Conservation (phyloP, 805 yeast genomes). For the Metschnikowia rubicola region DNA sequence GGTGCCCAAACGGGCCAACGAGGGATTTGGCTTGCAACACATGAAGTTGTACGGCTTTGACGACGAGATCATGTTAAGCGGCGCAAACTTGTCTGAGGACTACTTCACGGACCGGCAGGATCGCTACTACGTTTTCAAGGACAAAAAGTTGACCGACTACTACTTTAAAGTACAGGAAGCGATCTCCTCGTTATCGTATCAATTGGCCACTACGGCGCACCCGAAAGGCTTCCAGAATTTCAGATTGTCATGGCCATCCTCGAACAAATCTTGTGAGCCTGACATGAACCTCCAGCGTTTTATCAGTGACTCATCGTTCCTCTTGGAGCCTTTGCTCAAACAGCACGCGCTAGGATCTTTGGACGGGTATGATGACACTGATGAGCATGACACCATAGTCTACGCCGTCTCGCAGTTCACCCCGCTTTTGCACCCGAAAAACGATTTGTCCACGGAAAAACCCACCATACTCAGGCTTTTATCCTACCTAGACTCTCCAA, state of each 20-base stretch:
- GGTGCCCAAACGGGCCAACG: conserved; percentile 83
- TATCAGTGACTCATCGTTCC: conserved; percentile 50
- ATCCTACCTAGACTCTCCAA: conserved; percentile 51
- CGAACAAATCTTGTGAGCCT: conserved; percentile 69
- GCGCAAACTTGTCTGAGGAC: conserved; percentile 89
- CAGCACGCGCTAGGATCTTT: conserved; percentile 33
- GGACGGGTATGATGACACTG: conserved; percentile 32
- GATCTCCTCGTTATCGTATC: conserved; percentile 68
- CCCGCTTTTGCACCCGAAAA: conserved; percentile 64
- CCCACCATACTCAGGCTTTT: conserved; percentile 61
- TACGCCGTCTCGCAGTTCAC: conserved; percentile 92
- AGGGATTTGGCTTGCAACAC: conserved; percentile 91
- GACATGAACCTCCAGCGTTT: conserved; percentile 49
- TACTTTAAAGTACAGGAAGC: conserved; percentile 69
- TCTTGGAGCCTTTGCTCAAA: conserved; percentile 58
- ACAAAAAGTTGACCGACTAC: conserved; percentile 59
- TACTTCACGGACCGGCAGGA: conserved; percentile 95
- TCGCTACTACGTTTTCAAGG: conserved; percentile 73
- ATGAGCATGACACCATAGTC: conserved; percentile 56
- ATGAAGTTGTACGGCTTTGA: conserved; percentile 97
- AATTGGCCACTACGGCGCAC: conserved; percentile 44
- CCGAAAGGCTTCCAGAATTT: conserved; percentile 43
- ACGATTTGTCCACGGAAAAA: conserved; percentile 72
- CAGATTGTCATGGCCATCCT: conserved; percentile 67
- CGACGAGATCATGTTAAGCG: conserved; percentile 79